phyloP scores from a whole-genome alignment of 805 yeast species.

The Lachancea mirantina region DNA sequence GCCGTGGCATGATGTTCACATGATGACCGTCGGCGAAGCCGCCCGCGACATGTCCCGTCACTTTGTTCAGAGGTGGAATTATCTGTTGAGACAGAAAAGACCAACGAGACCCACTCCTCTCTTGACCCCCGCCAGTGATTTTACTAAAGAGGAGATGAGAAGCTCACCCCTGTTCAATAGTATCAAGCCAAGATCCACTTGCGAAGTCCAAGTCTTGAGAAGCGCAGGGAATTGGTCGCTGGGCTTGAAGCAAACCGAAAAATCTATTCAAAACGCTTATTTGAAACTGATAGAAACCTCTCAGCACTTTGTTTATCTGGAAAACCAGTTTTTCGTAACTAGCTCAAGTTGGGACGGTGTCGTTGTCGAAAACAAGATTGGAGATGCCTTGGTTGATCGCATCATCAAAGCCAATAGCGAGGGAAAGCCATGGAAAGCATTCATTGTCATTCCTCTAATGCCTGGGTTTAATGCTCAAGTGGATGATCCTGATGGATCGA shows the following conservation, averaged over 20 bases:
- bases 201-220: constrained; percentile 85
- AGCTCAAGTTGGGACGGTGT: constrained; percentile 83
- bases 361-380: constrained; percentile 78
- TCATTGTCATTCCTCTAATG: constrained; percentile 88
- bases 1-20: constrained; percentile 99
- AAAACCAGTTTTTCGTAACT: constrained; percentile 90
- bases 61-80: constrained; percentile 97
- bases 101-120: constrained; percentile 93
- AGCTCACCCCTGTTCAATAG: constrained; percentile 37
- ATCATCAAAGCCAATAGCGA: constrained; percentile 81
- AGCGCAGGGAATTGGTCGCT: constrained; percentile 92
- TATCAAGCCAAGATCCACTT: constrained; percentile 61
- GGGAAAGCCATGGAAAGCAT: constrained; percentile 78
- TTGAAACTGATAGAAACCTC: constrained; percentile 84
- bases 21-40: constrained; percentile 88
- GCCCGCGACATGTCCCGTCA: constrained; percentile 92
- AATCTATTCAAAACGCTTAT: constrained; percentile 89
- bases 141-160: constrained; percentile 62
- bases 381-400: constrained; percentile 93
- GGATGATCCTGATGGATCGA: constrained; percentile 86
- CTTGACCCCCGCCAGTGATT: constrained; percentile 86
- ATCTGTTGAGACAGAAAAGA: constrained; percentile 81
- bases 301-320: constrained; percentile 88
- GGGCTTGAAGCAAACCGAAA: constrained; percentile 78
- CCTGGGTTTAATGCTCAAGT: constrained; percentile 96